A percentile compares a stretch with the other conserved stretches of the same genome.
These are phyloP conservation scores for Kodamaea sp. DNA, from an alignment of 1,139 yeast genomes.

Conservation along the genomic window DNA sequence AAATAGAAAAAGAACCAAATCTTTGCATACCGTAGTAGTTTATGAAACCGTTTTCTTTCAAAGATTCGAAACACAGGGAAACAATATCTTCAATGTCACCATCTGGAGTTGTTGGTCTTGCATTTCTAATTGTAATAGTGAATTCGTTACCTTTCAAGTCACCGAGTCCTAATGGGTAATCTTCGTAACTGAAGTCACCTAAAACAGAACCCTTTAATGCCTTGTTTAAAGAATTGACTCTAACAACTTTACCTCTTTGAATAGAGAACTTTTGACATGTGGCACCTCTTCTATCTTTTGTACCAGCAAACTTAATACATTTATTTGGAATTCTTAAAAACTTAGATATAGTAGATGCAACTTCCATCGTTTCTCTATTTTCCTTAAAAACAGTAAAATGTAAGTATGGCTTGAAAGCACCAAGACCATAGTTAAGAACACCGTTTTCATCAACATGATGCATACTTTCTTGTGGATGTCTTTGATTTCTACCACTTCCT, in stretches of 20 bases:
- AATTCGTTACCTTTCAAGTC: conserved; percentile 87
- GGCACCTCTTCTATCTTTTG: conserved; percentile 94
- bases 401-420: conserved; percentile 62
- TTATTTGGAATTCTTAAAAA: conserved; percentile 71
- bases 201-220: conserved; percentile 69
- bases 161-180: conserved; percentile 66
- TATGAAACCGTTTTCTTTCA: conserved; percentile 71
- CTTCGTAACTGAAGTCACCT: conserved; percentile 74
- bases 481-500: conserved; percentile 18
- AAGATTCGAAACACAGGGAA: conserved; percentile 51
- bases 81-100: conserved; percentile 38
- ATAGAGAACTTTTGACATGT: conserved; percentile 84
- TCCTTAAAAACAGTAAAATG: conserved; percentile 87
- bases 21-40: conserved; percentile 97
- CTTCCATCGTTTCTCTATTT: conserved; percentile 97
- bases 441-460: conserved; percentile 51
- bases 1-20: conserved; percentile 90
- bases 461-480: conserved; percentile 41
- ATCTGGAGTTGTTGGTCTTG: conserved; percentile 31
- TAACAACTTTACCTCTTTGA: conserved; percentile 67
- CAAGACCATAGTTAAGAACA: conserved; percentile 55
- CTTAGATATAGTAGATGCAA: conserved; percentile 69
- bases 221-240: conserved; percentile 73
- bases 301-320: conserved; percentile 80
- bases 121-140: conserved; percentile 76